Percentiles rank a stretch among this genome's conserved stretches.
Conservation (phyloP, 352 stramenopile genomes). For the Halophytophthora batemanensis region DNA sequence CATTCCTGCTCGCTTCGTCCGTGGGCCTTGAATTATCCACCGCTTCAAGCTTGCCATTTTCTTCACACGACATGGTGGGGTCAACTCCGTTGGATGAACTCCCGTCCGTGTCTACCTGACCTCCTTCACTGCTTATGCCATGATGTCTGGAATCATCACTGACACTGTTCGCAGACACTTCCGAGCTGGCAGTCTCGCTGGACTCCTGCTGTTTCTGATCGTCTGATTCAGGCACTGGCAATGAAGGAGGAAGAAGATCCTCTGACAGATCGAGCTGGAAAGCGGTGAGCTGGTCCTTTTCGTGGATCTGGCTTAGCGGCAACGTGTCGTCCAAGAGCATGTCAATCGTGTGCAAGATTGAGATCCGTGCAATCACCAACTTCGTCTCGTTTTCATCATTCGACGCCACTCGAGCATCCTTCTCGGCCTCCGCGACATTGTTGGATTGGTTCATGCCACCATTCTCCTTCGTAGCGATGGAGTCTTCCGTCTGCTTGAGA, state of each 20-base stretch:
- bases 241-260: slow-evolving; percentile 19
- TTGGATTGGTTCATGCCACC: neutral
- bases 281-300: slow-evolving; percentile 69
- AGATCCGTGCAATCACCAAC: slow-evolving; percentile 61
- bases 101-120: neutral
- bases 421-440: slow-evolving; percentile 1
- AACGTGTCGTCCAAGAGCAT: slow-evolving; percentile 58
- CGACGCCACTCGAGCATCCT: neutral
- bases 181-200: neutral
- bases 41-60: neutral
- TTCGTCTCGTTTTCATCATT: slow-evolving; percentile 17
- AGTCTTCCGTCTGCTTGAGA: slow-evolving; percentile 25
- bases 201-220: neutral
- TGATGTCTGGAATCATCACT: neutral
- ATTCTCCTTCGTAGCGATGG: slow-evolving; percentile 1
- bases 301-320: slow-evolving; percentile 66
- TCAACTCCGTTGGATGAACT: neutral
- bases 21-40: neutral
- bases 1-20: neutral
- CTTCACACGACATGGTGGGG: slow-evolving; percentile 1
- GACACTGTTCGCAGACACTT: neutral
- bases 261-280: slow-evolving; percentile 57
- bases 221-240: neutral
- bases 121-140: neutral
- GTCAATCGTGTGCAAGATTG: slow-evolving; percentile 61